Percentiles rank a stretch among this genome's conserved stretches.
Conservation (phyloP, 768 basidiomycete genomes). For the Boletus eberwhitei region DNA sequence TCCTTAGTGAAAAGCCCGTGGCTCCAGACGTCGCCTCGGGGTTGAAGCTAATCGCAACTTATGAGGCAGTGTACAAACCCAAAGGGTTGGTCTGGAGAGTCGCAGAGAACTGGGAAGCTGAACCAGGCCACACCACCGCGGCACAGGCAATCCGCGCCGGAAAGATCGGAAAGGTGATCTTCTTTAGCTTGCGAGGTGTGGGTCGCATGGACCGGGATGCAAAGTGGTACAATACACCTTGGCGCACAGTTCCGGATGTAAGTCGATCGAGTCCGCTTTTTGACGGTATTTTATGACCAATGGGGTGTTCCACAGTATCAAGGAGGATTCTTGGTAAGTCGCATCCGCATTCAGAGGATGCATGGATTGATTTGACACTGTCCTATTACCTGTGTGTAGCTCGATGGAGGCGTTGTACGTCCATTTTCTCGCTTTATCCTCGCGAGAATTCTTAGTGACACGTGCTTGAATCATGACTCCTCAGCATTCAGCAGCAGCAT, state of each 20-base stretch:
- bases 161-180: constrained; percentile 68
- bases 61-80: constrained; percentile 59
- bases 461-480: neutral
- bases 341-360: neutral
- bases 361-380: neutral
- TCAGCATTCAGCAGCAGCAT: constrained; percentile 64
- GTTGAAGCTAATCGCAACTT: constrained; percentile 59
- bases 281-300: neutral
- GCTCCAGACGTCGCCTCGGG: constrained; percentile 67
- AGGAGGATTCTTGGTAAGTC: constrained; percentile 76
- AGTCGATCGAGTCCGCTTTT: constrained; percentile 25
- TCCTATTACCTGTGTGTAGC: constrained; percentile 35
- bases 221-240: constrained; percentile 79
- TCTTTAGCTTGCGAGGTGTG: constrained; percentile 57
- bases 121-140: constrained; percentile 48
- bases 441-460: neutral
- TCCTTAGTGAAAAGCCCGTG: constrained; percentile 86
- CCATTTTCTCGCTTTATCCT: neutral
- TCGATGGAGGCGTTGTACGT: constrained; percentile 77
- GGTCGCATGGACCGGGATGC: constrained; percentile 56
- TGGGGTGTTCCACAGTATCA: constrained; percentile 48
- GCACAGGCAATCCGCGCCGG: constrained; percentile 50
- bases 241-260: constrained; percentile 81
- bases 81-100: constrained; percentile 77
- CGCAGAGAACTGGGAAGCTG: constrained; percentile 75